Conservation (phyloP, 805 yeast species). For the Kluyveromyces nonfermentans region DNA sequence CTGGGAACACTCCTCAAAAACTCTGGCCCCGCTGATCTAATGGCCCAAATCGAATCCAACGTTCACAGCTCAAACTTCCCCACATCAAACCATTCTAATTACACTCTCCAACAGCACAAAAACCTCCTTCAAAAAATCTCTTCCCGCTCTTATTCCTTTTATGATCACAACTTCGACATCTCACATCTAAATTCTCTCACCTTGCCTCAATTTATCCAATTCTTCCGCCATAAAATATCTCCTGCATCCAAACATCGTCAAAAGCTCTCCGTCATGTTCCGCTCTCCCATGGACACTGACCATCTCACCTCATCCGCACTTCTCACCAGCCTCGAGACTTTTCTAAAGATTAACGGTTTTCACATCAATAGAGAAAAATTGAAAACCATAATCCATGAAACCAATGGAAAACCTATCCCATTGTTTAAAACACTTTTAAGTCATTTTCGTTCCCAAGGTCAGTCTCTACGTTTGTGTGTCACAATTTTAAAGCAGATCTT, state of each 20-base stretch:
- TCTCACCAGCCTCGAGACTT: conserved; percentile 34
- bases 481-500: conserved; percentile 29
- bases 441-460: conserved; percentile 36
- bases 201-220: conserved; percentile 27
- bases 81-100: conserved; percentile 9
- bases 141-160: conserved; percentile 35
- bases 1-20: conserved; percentile 8
- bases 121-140: conserved; percentile 42
- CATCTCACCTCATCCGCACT: conserved; percentile 31
- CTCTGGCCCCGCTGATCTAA: conserved; percentile 30
- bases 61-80: conserved; percentile 27
- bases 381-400: conserved; percentile 29
- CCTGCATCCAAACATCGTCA: conserved; percentile 31
- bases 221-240: conserved; percentile 31
- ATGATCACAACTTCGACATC: conserved; percentile 30
- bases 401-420: conserved; percentile 31
- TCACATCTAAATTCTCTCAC: conserved; percentile 26
- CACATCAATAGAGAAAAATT: conserved; percentile 35
- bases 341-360: conserved; percentile 39
- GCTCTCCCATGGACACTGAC: conserved; percentile 29
- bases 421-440: conserved; percentile 35
- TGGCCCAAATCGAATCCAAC: conserved; percentile 29
- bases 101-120: conserved; percentile 35
- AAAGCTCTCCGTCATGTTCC: conserved; percentile 35
- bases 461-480: conserved; percentile 30